Conservation (phyloP, 352 stramenopile species). For the Phytopythium cucurbitacearum region DNA sequence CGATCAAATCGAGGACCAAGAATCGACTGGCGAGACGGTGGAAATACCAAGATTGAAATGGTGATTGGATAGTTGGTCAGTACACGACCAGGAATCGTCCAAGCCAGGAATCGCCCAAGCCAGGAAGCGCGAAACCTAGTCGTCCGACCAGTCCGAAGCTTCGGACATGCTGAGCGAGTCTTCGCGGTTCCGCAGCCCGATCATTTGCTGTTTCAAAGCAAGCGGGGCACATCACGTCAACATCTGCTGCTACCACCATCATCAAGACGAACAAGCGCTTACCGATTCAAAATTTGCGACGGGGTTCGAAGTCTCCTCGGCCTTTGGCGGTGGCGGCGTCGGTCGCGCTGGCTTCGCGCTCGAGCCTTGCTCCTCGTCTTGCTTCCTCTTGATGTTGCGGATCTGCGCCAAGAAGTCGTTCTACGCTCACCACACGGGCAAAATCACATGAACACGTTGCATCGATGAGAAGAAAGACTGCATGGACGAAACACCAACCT, state of each 20-base stretch:
- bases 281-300: slow-evolving; percentile 65
- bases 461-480: neutral
- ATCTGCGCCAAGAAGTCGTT: slow-evolving; percentile 79
- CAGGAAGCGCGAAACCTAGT: slow-evolving; percentile 22
- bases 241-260: neutral
- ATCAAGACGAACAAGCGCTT: neutral
- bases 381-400: slow-evolving; percentile 79
- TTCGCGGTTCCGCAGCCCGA: slow-evolving; percentile 64
- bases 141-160: slow-evolving; percentile 85
- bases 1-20: slow-evolving; percentile 14
- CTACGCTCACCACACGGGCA: slow-evolving; percentile 11
- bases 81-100: neutral
- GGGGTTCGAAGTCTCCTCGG: slow-evolving; percentile 48
- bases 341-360: slow-evolving; percentile 13
- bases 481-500: slow-evolving; percentile 17
- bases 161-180: slow-evolving; percentile 83
- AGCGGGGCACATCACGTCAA: slow-evolving; percentile 3
- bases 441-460: slow-evolving; percentile 1
- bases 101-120: neutral
- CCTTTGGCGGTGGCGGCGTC: slow-evolving; percentile 30
- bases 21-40: slow-evolving; percentile 26
- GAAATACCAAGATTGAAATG: slow-evolving; percentile 27
- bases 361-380: slow-evolving; percentile 36
- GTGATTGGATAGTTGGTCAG: neutral
- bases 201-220: slow-evolving; percentile 61